phyloP scores from a whole-genome alignment of 352 stramenopile genomes.

The Aphanomyces euteiches region DNA sequence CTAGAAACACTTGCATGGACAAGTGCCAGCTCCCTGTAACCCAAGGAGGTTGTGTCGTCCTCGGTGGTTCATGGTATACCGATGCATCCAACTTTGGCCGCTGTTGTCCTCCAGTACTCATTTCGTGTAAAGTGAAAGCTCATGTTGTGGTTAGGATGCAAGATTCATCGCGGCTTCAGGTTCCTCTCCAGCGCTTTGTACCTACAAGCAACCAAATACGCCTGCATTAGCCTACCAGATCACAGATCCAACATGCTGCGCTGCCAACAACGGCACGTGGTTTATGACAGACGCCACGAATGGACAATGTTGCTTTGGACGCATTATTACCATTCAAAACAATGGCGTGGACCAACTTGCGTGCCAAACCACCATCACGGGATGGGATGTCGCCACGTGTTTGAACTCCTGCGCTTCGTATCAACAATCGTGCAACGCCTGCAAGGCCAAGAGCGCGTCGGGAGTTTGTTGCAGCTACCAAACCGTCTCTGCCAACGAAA shows the following conservation, averaged over 20 bases:
- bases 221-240: slow-evolving; percentile 5
- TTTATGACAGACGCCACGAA: not conserved
- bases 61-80: not conserved
- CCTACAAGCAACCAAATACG: slow-evolving; percentile 4
- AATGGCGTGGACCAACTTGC: not conserved
- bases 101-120: slow-evolving; percentile 17
- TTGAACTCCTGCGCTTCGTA: not conserved
- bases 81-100: not conserved
- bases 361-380: slow-evolving; percentile 4
- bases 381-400: slow-evolving; percentile 16
- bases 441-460: not conserved
- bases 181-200: not conserved
- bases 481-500: not conserved
- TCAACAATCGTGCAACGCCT: not conserved
- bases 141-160: slow-evolving; percentile 1
- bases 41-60: not conserved
- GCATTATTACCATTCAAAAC: slow-evolving; percentile 19
- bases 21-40: slow-evolving; percentile 14
- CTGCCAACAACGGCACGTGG: slow-evolving; percentile 23
- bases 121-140: not conserved
- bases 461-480: not conserved
- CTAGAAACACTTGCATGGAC: not conserved
- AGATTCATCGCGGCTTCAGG: not conserved
- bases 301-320: slow-evolving; percentile 16
- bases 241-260: slow-evolving; percentile 12